A percentile compares a stretch with the other conserved stretches of the same genome.
These are phyloP conservation scores for Alternaria gaisen DNA, from an alignment of 2,329 filamentous ascomycete species.

Conservation along the genomic window DNA sequence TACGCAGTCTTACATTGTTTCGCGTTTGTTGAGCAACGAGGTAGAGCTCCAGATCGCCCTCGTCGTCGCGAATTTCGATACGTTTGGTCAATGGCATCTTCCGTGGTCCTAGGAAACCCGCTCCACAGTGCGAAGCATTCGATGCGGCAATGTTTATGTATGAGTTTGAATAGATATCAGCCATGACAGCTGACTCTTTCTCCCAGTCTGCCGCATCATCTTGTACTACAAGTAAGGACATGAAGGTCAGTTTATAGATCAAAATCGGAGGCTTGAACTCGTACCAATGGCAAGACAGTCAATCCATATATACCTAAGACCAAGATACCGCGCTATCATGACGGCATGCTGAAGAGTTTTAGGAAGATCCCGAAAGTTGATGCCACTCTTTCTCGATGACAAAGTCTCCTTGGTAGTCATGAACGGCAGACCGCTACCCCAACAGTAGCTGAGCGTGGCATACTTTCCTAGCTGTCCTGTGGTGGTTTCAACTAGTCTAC, in stretches of 20 bases:
- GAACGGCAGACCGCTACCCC: slow-evolving; percentile 12
- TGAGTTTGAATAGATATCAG: slow-evolving; percentile 9
- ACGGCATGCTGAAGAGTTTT: slow-evolving; percentile 13
- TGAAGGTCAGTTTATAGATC: background rate
- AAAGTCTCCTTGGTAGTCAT: slow-evolving; percentile 10
- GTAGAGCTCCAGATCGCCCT: slow-evolving; percentile 3
- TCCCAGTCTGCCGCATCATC: slow-evolving; percentile 18
- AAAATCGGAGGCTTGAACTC: too few species aligned
- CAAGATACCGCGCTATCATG: background rate
- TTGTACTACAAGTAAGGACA: background rate
- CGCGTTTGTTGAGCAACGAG: background rate
- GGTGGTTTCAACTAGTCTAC: slow-evolving; percentile 4
- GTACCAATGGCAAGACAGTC: slow-evolving; percentile 9
- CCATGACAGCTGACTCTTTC: slow-evolving; percentile 14
- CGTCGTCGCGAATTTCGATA: slow-evolving; percentile 3
- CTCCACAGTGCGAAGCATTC: slow-evolving; percentile 9
- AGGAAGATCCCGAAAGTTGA: slow-evolving; percentile 6
- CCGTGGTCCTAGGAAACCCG: slow-evolving; percentile 11
- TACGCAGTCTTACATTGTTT: background rate
- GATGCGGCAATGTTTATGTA: slow-evolving; percentile 9
- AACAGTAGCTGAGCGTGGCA: slow-evolving; percentile 15
- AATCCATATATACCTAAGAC: slow-evolving; percentile 12
- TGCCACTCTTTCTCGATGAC: slow-evolving; percentile 3
- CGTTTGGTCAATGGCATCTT: slow-evolving; percentile 1
- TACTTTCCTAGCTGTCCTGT: slow-evolving; percentile 3